phyloP scores from a whole-genome alignment of 202 grass and related monocot species.

The Brachypodium distachyon region DNA sequence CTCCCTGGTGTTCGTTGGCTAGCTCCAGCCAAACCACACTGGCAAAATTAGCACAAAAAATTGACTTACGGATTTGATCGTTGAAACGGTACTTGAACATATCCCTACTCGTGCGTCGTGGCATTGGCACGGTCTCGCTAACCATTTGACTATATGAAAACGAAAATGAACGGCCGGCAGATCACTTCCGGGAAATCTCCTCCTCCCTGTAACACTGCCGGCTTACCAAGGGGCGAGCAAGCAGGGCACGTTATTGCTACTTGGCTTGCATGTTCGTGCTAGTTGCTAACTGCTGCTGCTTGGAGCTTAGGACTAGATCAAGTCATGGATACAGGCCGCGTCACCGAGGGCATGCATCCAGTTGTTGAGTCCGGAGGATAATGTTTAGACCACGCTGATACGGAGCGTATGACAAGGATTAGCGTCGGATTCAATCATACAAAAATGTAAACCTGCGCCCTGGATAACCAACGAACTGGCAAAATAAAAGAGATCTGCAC shows the following conservation, averaged over 20 bases:
- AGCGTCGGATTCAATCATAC: conserved; percentile 5
- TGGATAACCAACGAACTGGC: background rate
- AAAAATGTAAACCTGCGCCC: background rate
- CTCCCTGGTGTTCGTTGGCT: too few relatives aligned
- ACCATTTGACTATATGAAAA: background rate
- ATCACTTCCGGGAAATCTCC: background rate
- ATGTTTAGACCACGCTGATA: background rate
- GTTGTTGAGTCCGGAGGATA: background rate
- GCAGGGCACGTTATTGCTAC: background rate
- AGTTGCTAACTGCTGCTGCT: too few relatives aligned
- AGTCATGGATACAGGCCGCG: background rate
- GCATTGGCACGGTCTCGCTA: background rate
- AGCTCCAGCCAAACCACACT: too few relatives aligned
- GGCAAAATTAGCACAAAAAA: too few relatives aligned
- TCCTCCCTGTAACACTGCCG: background rate
- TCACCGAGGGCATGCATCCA: background rate
- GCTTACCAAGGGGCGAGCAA: background rate
- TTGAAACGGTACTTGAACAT: too few relatives aligned
- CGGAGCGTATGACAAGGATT: conserved; percentile 29
- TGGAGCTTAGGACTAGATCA: conserved; percentile 9
- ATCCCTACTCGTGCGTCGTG: too few relatives aligned
- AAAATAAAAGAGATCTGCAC: conserved; percentile 12
- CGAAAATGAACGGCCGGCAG: background rate
- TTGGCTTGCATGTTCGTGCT: background rate
- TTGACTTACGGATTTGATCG: too few relatives aligned